A percentile compares a stretch with the other conserved stretches of the same genome.
phyloP scores from a whole-genome alignment of 306 rosid genomes.

The Citrullus amarus region DNA sequence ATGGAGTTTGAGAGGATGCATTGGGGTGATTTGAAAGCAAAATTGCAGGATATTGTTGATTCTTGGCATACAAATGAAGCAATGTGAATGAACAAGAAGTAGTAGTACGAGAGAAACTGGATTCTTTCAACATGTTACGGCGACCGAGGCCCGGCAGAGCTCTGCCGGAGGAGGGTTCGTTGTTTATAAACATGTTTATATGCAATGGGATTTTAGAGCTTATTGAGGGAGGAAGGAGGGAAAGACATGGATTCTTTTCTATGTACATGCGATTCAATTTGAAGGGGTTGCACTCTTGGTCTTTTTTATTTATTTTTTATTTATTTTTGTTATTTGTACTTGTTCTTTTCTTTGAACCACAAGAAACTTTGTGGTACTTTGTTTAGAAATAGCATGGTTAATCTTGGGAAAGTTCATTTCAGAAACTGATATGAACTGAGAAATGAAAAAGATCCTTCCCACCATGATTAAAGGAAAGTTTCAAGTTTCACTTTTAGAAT shows the following conservation, averaged over 20 bases:
- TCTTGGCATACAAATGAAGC: slow-evolving; percentile 35
- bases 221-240: neutral
- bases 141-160: neutral
- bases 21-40: slow-evolving; percentile 39
- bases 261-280: neutral
- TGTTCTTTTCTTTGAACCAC: neutral
- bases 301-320: neutral
- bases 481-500: neutral
- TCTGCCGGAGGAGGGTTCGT: neutral
- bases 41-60: slow-evolving; percentile 38
- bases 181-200: neutral
- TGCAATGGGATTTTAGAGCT: neutral
- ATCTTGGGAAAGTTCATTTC: neutral
- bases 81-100: neutral
- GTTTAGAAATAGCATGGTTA: neutral
- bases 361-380: neutral
- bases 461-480: neutral
- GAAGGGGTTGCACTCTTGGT: neutral
- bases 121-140: neutral
- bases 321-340: neutral
- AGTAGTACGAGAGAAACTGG: neutral
- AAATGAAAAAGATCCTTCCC: neutral
- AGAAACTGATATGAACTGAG: neutral
- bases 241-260: neutral
- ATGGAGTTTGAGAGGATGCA: slow-evolving; percentile 43